Conservation (phyloP, 768 basidiomycete species). For the Mycena filopes region DNA sequence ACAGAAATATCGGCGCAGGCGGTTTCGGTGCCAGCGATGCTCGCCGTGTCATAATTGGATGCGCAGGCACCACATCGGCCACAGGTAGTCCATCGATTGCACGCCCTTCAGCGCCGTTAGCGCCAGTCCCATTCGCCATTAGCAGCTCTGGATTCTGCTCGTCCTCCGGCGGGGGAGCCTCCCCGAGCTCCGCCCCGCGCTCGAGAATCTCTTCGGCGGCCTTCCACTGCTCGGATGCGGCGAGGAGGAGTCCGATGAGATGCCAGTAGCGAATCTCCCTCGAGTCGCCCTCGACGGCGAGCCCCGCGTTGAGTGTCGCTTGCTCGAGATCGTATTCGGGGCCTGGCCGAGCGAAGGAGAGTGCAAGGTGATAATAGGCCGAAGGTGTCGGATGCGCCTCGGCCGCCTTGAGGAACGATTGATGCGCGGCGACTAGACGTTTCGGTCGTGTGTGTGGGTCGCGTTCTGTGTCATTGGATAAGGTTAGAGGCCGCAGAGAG, state of each 20-base stretch:
- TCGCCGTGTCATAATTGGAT: slow-evolving; percentile 25
- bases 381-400: slow-evolving; percentile 60
- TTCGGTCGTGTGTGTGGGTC: slow-evolving; percentile 69
- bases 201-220: slow-evolving; percentile 83
- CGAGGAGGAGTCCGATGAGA: slow-evolving; percentile 85
- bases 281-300: slow-evolving; percentile 78
- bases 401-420: slow-evolving; percentile 60
- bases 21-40: slow-evolving; percentile 19
- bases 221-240: slow-evolving; percentile 80
- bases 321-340: slow-evolving; percentile 71
- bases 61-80: background rate
- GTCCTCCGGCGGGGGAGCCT: slow-evolving; percentile 49
- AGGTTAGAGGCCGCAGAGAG: background rate
- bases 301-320: slow-evolving; percentile 73
- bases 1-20: slow-evolving; percentile 26
- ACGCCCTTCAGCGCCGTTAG: slow-evolving; percentile 33
- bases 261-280: slow-evolving; percentile 86
- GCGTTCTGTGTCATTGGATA: slow-evolving; percentile 57
- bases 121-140: slow-evolving; percentile 12
- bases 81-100: slow-evolving; percentile 31
- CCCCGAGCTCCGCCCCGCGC: slow-evolving; percentile 72
- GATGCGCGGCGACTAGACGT: slow-evolving; percentile 68
- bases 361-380: slow-evolving; percentile 83
- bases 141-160: background rate
- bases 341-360: slow-evolving; percentile 74